Conservation (phyloP, 2,329 filamentous ascomycete species). For the Onygena corvina region DNA sequence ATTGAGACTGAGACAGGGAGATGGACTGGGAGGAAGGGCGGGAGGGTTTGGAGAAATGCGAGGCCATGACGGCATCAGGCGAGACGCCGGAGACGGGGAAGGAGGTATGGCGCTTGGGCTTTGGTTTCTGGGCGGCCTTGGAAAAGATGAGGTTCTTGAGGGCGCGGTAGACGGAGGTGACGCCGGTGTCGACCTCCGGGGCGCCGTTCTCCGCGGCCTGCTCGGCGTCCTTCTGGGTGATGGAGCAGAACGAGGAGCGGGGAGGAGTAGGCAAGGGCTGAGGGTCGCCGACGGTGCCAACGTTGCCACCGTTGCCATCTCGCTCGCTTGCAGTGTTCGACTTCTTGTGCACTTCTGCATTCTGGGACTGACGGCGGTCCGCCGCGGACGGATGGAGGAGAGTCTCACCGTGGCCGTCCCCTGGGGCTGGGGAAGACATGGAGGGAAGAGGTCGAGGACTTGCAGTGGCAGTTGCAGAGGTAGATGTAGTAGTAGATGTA, state of each 20-base stretch:
- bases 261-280: slow-evolving; percentile 34
- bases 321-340: not conserved
- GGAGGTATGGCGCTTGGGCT: slow-evolving; percentile 34
- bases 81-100: slow-evolving; percentile 53
- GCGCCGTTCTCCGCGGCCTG: slow-evolving; percentile 29
- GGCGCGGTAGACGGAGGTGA: slow-evolving; percentile 33
- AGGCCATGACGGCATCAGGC: slow-evolving; percentile 52
- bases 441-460: not conserved
- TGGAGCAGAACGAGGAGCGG: slow-evolving; percentile 32
- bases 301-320: not conserved
- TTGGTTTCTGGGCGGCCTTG: slow-evolving; percentile 22
- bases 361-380: no score
- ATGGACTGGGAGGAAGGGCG: slow-evolving; percentile 38
- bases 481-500: no score
- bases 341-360: no score
- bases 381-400: slow-evolving; percentile 7
- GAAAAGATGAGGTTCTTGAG: slow-evolving; percentile 36
- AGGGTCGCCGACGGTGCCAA: slow-evolving; percentile 20
- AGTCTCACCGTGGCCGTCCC: not conserved
- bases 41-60: slow-evolving; percentile 57
- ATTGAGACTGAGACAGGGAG: not conserved
- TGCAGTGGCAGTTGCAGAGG: no score
- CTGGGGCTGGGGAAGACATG: not conserved
- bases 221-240: slow-evolving; percentile 35
- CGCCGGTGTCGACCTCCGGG: slow-evolving; percentile 28